Conservation (phyloP, 2,329 filamentous ascomycete species). For the Pezicula radicicola region DNA sequence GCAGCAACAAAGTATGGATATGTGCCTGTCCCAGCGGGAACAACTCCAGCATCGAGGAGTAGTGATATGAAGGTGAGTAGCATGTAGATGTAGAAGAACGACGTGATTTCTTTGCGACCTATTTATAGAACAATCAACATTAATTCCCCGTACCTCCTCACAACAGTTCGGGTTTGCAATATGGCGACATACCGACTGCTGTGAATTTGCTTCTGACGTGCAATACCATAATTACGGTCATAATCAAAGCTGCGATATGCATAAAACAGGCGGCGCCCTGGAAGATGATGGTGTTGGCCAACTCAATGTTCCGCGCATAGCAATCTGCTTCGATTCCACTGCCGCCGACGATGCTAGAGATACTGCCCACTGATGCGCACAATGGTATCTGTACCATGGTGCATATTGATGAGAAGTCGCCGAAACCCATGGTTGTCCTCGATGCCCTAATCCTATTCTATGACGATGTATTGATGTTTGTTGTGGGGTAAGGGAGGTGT, state of each 20-base stretch:
- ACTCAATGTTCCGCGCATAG: conserved; percentile 90
- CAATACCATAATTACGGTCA: conserved; percentile 97
- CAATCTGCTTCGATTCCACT: conserved; percentile 85
- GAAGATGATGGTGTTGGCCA: conserved; percentile 98
- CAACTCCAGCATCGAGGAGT: conserved; percentile 87
- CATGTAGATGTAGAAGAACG: conserved; percentile 97
- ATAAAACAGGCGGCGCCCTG: conserved; percentile 87
- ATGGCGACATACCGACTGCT: conserved; percentile 71
- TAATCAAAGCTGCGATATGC: conserved; percentile 84
- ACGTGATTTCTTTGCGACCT: conserved; percentile 69
- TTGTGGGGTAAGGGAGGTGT: conserved; percentile 5
- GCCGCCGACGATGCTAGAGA: conserved; percentile 62
- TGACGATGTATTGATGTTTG: conserved; percentile 14
- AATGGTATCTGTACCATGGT: conserved; percentile 79
- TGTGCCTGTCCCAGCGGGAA: conserved; percentile 74
- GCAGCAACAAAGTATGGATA: conserved; percentile 91
- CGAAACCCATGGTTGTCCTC: conserved; percentile 67
- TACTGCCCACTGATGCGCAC: conserved; percentile 79
- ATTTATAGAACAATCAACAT: conserved; percentile 14
- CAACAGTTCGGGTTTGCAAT: background rate
- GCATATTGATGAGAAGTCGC: conserved; percentile 87
- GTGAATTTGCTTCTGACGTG: conserved; percentile 98
- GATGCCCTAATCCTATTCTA: conserved; percentile 7
- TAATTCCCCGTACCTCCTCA: background rate
- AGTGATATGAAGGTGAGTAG: conserved; percentile 85